Percentiles rank a stretch among this genome's conserved stretches.
phyloP scores from a whole-genome alignment of 129 eudicot genomes.

The Saussurea involucrata region DNA sequence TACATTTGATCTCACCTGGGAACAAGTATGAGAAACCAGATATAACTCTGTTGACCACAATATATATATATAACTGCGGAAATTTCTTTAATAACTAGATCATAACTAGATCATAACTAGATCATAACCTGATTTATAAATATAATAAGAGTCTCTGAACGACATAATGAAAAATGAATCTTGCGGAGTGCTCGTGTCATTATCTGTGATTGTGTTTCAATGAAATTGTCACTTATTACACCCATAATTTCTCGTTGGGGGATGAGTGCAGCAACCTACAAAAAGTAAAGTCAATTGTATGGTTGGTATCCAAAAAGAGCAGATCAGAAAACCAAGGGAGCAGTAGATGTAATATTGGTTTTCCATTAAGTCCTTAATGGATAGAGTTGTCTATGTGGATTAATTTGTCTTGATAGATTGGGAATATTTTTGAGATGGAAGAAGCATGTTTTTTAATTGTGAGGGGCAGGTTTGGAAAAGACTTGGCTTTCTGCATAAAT shows the following conservation, averaged over 20 bases:
- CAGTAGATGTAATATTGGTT: not conserved
- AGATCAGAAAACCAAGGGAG: not conserved
- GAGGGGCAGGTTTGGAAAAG: too few species aligned
- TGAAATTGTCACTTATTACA: constrained; percentile 23
- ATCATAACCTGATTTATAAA: constrained; percentile 86
- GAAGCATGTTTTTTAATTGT: too few species aligned
- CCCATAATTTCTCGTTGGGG: constrained; percentile 73
- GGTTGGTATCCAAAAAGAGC: not conserved
- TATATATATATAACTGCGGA: not conserved
- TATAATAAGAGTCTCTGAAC: constrained; percentile 68
- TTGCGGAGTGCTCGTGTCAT: constrained; percentile 88
- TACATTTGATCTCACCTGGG: constrained; percentile 63
- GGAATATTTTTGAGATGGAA: too few species aligned
- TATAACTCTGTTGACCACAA: not conserved
- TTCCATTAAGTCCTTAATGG: too few species aligned
- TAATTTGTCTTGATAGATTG: too few species aligned
- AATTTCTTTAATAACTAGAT: not conserved
- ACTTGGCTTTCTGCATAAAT: too few species aligned
- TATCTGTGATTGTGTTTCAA: constrained; percentile 54
- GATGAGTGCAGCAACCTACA: constrained; percentile 95
- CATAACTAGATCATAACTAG: constrained; percentile 37
- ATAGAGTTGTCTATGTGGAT: too few species aligned
- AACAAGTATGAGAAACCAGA: constrained; percentile 4
- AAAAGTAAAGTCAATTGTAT: not conserved
- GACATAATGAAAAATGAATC: constrained; percentile 78